Conservation (phyloP, 2,329 filamentous ascomycete genomes). For the Colletotrichum echinochloae region DNA sequence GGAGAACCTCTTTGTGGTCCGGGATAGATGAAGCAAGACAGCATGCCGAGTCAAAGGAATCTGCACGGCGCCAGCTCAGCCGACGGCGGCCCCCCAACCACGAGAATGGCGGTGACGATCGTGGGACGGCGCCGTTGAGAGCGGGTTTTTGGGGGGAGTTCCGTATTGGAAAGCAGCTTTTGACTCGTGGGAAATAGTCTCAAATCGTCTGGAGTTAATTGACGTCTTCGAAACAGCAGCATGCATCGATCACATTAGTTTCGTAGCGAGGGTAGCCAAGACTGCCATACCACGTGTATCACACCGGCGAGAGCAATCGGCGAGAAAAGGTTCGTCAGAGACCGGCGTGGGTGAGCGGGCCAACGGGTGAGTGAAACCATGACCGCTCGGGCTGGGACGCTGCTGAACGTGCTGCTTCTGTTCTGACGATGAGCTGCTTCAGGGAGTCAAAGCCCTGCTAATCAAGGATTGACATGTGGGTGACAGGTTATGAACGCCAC, state of each 20-base stretch:
- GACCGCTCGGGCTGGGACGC: constrained; percentile 14
- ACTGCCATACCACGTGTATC: constrained; percentile 21
- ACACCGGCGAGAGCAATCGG: constrained; percentile 17
- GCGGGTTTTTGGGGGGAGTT: neutral
- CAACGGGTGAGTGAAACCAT: constrained; percentile 16
- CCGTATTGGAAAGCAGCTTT: constrained; percentile 21
- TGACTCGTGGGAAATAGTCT: constrained; percentile 20
- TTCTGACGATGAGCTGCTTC: neutral
- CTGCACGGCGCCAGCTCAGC: constrained; percentile 3
- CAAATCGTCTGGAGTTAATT: constrained; percentile 28
- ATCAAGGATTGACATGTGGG: constrained; percentile 25
- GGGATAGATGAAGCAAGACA: constrained; percentile 15
- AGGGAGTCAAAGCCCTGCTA: neutral
- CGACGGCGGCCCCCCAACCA: constrained; percentile 3
- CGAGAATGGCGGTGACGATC: constrained; percentile 8
- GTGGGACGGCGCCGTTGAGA: constrained; percentile 5
- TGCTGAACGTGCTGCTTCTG: neutral
- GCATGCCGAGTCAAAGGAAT: constrained; percentile 14
- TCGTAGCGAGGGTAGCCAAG: constrained; percentile 27
- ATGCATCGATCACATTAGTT: constrained; percentile 22
- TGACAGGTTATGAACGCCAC: constrained; percentile 25
- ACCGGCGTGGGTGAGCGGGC: constrained; percentile 3
- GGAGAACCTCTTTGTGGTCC: constrained; percentile 11
- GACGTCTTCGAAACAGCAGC: constrained; percentile 26
- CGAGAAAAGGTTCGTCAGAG: constrained; percentile 21